These are phyloP conservation scores for Xerocomus spinulosus DNA, from an alignment of 768 basidiomycete species.

Conservation along the genomic window DNA sequence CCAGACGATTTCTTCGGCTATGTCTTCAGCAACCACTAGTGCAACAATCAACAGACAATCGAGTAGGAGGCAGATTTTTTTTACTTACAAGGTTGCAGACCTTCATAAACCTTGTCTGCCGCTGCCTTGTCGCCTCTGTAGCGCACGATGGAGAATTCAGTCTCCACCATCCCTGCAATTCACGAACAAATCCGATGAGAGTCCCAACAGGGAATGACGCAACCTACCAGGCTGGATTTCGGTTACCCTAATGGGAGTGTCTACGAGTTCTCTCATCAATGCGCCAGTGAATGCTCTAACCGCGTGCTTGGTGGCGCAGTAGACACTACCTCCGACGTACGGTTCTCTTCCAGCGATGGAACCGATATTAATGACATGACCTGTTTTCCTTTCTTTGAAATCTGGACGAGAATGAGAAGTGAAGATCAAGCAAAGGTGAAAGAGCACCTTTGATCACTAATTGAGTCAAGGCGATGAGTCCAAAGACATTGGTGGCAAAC, in stretches of 20 bases:
- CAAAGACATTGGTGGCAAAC: slow-evolving; percentile 79
- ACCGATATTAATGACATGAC: slow-evolving; percentile 93
- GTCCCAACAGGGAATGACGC: slow-evolving; percentile 1
- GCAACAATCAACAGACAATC: slow-evolving; percentile 4
- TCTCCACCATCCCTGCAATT: slow-evolving; percentile 72
- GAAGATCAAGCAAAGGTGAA: background rate
- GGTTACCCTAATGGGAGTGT: slow-evolving; percentile 88
- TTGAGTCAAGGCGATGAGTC: slow-evolving; percentile 81
- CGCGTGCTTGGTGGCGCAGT: slow-evolving; percentile 87
- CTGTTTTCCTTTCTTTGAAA: slow-evolving; percentile 71
- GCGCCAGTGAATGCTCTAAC: slow-evolving; percentile 83
- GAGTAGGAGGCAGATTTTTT: background rate
- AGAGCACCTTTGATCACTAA: slow-evolving; percentile 53
- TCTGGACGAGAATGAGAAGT: slow-evolving; percentile 39
- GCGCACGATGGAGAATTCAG: slow-evolving; percentile 88
- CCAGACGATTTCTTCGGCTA: slow-evolving; percentile 99
- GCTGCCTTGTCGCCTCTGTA: slow-evolving; percentile 79
- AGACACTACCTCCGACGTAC: slow-evolving; percentile 89
- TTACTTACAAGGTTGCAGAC: slow-evolving; percentile 74
- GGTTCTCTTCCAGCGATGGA: slow-evolving; percentile 87
- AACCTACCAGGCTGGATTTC: slow-evolving; percentile 85
- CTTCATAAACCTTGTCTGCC: slow-evolving; percentile 89
- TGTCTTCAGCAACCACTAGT: slow-evolving; percentile 75
- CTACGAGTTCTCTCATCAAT: slow-evolving; percentile 81
- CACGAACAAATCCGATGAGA: background rate